A percentile compares a stretch with the other conserved stretches of the same genome.
These are phyloP conservation scores for Ganoderma sinense DNA, from an alignment of 1,284 basidiomycete species.

Conservation along the genomic window DNA sequence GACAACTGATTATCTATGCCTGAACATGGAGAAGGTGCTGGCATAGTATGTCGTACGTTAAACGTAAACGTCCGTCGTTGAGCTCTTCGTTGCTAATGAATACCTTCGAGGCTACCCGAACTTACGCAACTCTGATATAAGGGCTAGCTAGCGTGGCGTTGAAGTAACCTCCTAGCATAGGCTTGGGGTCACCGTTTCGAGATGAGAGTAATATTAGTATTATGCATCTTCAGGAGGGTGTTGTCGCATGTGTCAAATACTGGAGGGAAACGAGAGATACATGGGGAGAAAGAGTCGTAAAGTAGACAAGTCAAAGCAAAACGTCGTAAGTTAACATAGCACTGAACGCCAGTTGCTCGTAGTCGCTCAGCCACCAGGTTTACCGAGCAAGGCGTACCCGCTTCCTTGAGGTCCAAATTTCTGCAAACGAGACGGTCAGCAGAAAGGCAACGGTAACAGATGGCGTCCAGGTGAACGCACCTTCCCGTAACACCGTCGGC, in stretches of 20 bases:
- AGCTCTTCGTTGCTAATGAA: not conserved
- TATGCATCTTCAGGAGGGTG: not conserved
- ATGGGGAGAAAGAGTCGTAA: not conserved
- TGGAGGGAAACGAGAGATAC: not conserved
- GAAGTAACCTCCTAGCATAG: too few relatives aligned
- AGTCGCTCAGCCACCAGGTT: conserved; percentile 50
- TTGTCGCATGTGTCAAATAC: not conserved
- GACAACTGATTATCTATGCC: conserved; percentile 49
- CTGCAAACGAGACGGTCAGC: conserved; percentile 11
- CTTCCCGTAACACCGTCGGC: conserved; percentile 77
- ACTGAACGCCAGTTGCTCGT: not conserved
- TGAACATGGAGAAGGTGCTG: conserved; percentile 29
- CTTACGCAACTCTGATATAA: not conserved
- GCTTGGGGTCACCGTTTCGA: too few relatives aligned
- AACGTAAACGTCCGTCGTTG: not conserved
- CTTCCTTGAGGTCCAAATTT: conserved; percentile 72
- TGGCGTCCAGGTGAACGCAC: conserved; percentile 44
- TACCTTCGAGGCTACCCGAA: not conserved
- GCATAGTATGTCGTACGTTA: not conserved
- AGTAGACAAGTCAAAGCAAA: not conserved
- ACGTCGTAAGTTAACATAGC: not conserved
- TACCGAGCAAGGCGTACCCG: conserved; percentile 79
- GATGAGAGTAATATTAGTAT: not conserved
- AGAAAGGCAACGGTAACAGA: too few relatives aligned
- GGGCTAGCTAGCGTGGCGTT: not conserved